Evolutionary conservation across 306 rosid species (phyloP).

Genomic region (Dryas drummondii): DNA sequence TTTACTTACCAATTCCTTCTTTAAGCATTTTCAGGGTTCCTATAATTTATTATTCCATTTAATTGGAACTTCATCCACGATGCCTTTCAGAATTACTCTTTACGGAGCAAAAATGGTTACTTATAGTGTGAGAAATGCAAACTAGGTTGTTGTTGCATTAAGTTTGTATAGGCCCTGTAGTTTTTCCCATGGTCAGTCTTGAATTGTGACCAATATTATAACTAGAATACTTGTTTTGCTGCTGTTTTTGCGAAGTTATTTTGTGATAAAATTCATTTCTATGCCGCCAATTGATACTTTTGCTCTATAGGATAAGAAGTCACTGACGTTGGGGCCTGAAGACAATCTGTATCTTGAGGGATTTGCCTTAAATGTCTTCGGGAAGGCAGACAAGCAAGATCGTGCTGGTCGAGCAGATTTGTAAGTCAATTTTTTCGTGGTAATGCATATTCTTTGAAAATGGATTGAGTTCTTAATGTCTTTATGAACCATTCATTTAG

Average conservation of each 20-base stretch:
- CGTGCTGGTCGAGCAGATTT: constrained; percentile 92
- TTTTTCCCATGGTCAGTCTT: neutral
- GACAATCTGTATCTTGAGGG: constrained; percentile 90
- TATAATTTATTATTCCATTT: neutral
- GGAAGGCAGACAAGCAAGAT: constrained; percentile 96
- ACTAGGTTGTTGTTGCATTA: neutral
- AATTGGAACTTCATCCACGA: constrained; percentile 3
- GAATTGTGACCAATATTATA: neutral
- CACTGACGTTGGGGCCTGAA: constrained; percentile 78
- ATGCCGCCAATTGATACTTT: neutral
- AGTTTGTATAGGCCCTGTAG: neutral
- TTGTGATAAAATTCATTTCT: neutral
- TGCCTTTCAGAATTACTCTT: neutral
- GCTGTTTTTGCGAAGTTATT: neutral
- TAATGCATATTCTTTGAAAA: neutral
- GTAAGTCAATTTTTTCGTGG: constrained; percentile 40
- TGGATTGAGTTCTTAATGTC: neutral
- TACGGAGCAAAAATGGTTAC: neutral
- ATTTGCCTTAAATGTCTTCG: constrained; percentile 88
- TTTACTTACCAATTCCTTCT: neutral
- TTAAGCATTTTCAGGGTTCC: neutral
- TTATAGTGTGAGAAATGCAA: neutral
- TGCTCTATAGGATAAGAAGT: constrained; percentile 79
- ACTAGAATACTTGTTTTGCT: neutral
- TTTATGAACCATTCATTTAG: neutral